A percentile compares a stretch with the other conserved stretches of the same genome.
phyloP scores from a whole-genome alignment of 2,329 filamentous ascomycete species.

The Aspergillus sp. region DNA sequence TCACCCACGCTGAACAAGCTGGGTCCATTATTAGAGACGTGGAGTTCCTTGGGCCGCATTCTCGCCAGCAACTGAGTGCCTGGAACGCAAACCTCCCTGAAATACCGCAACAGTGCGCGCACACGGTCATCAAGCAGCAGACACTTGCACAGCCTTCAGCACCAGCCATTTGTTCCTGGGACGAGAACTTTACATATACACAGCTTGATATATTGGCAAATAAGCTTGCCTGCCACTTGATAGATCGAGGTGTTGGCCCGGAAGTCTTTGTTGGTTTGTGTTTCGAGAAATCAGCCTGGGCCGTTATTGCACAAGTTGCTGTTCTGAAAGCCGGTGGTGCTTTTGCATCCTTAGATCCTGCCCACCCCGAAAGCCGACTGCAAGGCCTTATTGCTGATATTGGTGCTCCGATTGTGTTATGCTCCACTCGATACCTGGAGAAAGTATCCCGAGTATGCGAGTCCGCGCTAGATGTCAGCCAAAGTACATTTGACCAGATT shows the following conservation, averaged over 20 bases:
- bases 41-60: constrained; percentile 31
- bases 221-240: constrained; percentile 37
- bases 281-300: constrained; percentile 47
- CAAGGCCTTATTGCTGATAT: constrained; percentile 37
- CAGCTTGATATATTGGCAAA: constrained; percentile 40
- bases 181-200: constrained; percentile 37
- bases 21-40: constrained; percentile 29
- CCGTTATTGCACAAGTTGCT: constrained; percentile 42
- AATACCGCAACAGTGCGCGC: constrained; percentile 33
- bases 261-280: constrained; percentile 41
- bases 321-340: constrained; percentile 45
- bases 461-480: constrained; percentile 29
- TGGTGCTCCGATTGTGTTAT: constrained; percentile 33
- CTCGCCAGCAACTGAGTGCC: constrained; percentile 29
- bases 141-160: constrained; percentile 22
- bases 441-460: constrained; percentile 31
- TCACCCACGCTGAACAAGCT: constrained; percentile 13
- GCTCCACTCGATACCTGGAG: constrained; percentile 29
- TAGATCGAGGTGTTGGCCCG: constrained; percentile 39
- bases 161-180: constrained; percentile 36
- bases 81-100: constrained; percentile 36
- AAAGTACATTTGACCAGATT: constrained; percentile 28
- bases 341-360: constrained; percentile 43
- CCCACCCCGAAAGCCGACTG: constrained; percentile 39
- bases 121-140: constrained; percentile 39